Conservation (phyloP, 148 eudicot species). For the Chenopodium formosanum region DNA sequence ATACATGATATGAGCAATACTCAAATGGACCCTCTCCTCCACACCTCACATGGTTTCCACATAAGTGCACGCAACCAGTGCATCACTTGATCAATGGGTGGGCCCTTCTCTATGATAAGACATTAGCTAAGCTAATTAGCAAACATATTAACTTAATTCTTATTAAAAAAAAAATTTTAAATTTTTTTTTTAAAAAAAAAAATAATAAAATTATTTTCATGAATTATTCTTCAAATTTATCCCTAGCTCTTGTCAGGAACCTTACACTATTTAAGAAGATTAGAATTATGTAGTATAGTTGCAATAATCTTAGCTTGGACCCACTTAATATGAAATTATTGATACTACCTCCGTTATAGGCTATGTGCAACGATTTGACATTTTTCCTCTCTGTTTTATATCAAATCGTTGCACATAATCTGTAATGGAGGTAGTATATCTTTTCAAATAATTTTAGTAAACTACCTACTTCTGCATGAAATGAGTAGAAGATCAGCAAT, state of each 20-base stretch:
- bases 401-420: no score
- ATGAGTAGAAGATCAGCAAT: constrained; percentile 4
- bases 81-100: constrained; percentile 7
- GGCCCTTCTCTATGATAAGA: constrained; percentile 2
- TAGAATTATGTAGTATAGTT: neutral
- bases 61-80: neutral
- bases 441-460: constrained; percentile 1
- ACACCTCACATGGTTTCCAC: constrained; percentile 19
- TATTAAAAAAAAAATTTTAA: no score
- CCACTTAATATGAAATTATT: neutral
- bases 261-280: neutral
- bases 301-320: neutral
- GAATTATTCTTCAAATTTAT: neutral
- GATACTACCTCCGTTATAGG: no score
- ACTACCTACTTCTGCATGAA: constrained; percentile 4
- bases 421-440: no score
- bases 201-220: no score
- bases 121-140: constrained; percentile 4
- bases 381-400: no score
- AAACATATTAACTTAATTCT: neutral
- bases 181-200: no score
- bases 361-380: no score
- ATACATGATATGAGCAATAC: constrained; percentile 1
- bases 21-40: constrained; percentile 17
- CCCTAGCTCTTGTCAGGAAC: no score